Evolutionary conservation across 805 yeast genomes (phyloP), one percentile per base, ranked within the genome.

Genomic region (Hanseniaspora thailandica): DNA sequence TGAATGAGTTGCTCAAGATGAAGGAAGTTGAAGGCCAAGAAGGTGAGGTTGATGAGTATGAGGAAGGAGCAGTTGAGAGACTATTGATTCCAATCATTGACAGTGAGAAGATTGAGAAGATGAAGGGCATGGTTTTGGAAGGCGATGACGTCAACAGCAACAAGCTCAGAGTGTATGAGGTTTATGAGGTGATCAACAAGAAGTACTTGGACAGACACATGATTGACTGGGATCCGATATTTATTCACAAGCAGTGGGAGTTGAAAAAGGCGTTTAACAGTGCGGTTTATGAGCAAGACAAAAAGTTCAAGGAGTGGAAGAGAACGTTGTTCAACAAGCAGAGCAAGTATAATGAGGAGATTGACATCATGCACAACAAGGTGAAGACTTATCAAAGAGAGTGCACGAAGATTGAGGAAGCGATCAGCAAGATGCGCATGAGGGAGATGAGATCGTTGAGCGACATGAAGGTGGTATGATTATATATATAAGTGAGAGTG

Each of bases 221-320:
- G 19, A 60, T 70, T 23, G 74, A 72, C 52, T 67, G 73, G 66
- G 71, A 71, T 56, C 78, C 81, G 4, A 67, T 72, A 12, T 76
- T 67, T 56, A 60, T 75, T 30, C 73, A 73, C 35, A 67, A 68
- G 52, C 78, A 76, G 59, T 62, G 67, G 49, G 62, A 66, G 39
- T 63, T 75, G 57, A 76, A 74, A 59, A 68, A 65, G 55, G 69
- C 67, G 53, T 75, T 74, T 51, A 67, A 72, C 22, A 73, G 69
- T 19, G 62, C 71, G 23, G 73, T 78, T 40, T 62, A 66, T 13
- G 53, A 60, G 3, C 82, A 82, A 61, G 86, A 81, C 56, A 66
- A 62, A 45, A 74, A 76, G 57, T 81, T 82, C 57, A 76, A 75
- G 60, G 78, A 75, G 31, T 81, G 86, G 86, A 80, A 80, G 60